phyloP scores from a whole-genome alignment of 768 basidiomycete species.

The Boletellus ananiceps region DNA sequence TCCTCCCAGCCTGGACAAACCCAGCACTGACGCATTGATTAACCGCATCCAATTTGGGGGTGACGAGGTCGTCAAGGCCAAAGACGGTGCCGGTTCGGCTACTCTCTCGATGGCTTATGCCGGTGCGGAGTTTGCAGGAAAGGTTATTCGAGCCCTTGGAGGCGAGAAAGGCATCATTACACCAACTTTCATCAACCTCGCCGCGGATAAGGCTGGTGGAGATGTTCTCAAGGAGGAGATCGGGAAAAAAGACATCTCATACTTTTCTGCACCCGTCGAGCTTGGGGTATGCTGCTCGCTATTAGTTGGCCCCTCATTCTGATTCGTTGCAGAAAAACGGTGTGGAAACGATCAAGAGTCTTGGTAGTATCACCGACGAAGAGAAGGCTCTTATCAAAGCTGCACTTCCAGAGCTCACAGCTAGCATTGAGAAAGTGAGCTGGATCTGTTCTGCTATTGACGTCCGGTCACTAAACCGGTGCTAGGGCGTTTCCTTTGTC shows the following conservation, averaged over 20 bases:
- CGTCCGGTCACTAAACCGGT: not conserved
- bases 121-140: constrained; percentile 82
- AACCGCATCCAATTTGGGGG: constrained; percentile 93
- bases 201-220: constrained; percentile 65
- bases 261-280: constrained; percentile 86
- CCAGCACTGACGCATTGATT: constrained; percentile 55
- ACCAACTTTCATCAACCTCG: constrained; percentile 80
- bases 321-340: constrained; percentile 58
- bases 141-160: constrained; percentile 77
- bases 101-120: constrained; percentile 98
- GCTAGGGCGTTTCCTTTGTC: constrained; percentile 26
- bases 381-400: constrained; percentile 77
- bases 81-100: constrained; percentile 86
- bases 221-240: constrained; percentile 77
- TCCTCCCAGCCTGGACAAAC: constrained; percentile 48
- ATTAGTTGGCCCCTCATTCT: not conserved
- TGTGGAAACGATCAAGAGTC: constrained; percentile 73
- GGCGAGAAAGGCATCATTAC: constrained; percentile 85
- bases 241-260: constrained; percentile 61
- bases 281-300: constrained; percentile 59
- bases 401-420: constrained; percentile 73
- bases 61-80: constrained; percentile 98
- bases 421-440: constrained; percentile 68
- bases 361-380: constrained; percentile 67
- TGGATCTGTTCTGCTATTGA: not conserved